Percentiles rank a stretch among this genome's conserved stretches.
phyloP scores from a whole-genome alignment of 2,329 filamentous ascomycete species.

The Aspergillus glaucus region DNA sequence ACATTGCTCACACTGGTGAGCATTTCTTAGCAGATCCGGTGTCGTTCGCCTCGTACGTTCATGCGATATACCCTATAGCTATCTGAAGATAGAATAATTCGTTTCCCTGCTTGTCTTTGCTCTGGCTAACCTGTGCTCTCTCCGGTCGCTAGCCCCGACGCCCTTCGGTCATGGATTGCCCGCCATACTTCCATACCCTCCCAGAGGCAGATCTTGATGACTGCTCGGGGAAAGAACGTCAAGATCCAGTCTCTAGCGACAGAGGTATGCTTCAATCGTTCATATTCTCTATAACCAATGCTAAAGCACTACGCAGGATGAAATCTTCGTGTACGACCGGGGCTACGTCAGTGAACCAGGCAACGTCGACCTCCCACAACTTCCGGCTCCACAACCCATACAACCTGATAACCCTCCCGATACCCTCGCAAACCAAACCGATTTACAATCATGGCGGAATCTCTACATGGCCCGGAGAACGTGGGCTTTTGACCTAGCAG shows the following conservation, averaged over 20 bases:
- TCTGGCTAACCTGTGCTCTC: too few species aligned
- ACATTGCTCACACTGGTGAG: slow-evolving; percentile 89
- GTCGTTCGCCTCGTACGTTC: slow-evolving; percentile 64
- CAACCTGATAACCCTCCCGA: slow-evolving; percentile 65
- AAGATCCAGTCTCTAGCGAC: slow-evolving; percentile 72
- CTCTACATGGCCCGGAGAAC: slow-evolving; percentile 72
- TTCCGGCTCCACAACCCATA: slow-evolving; percentile 52
- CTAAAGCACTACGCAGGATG: slow-evolving; percentile 51
- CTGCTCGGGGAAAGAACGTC: slow-evolving; percentile 73
- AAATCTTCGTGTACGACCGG: slow-evolving; percentile 90
- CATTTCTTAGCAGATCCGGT: slow-evolving; percentile 72
- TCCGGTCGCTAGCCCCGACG: slow-evolving; percentile 60
- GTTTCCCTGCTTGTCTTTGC: not conserved
- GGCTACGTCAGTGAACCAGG: slow-evolving; percentile 52
- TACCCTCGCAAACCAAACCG: slow-evolving; percentile 69
- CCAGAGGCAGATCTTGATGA: slow-evolving; percentile 81
- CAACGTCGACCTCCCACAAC: slow-evolving; percentile 45
- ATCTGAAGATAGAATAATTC: not conserved
- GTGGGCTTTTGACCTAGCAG: slow-evolving; percentile 69
- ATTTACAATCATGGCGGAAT: slow-evolving; percentile 79
- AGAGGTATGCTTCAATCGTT: slow-evolving; percentile 55
- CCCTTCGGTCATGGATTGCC: slow-evolving; percentile 74
- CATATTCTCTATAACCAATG: slow-evolving; percentile 1
- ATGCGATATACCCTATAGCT: not conserved
- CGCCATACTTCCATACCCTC: slow-evolving; percentile 65